Conservation (phyloP, 768 basidiomycete genomes). For the Serendipita indica region DNA sequence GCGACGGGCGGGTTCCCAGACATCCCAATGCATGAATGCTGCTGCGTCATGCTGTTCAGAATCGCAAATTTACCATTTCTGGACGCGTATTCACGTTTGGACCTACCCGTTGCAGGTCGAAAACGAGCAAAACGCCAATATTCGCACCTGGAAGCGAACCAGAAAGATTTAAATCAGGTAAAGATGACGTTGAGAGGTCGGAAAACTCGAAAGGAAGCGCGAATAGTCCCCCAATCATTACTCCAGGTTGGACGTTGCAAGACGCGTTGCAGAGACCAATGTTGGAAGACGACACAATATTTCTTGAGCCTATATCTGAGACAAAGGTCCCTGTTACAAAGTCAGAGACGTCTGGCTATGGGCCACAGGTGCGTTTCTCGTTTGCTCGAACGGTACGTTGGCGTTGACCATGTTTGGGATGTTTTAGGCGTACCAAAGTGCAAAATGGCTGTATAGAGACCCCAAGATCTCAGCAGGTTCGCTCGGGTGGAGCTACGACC, state of each 20-base stretch:
- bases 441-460: background rate
- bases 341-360: background rate
- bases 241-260: constrained; percentile 1
- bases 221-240: too few relatives aligned
- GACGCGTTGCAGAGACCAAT: background rate
- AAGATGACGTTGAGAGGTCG: background rate
- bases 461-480: background rate
- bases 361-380: background rate
- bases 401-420: background rate
- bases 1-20: too few relatives aligned
- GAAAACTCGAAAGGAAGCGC: background rate
- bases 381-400: background rate
- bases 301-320: background rate
- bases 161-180: too few relatives aligned
- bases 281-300: background rate
- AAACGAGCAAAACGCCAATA: background rate
- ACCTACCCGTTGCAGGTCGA: too few relatives aligned
- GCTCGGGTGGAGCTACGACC: background rate
- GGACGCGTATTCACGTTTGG: background rate
- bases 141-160: too few relatives aligned
- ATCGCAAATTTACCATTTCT: background rate
- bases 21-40: constrained; percentile 6
- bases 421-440: background rate
- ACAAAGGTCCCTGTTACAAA: background rate
- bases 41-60: background rate